Conservation (phyloP, 345 rosid species). For the Combretum micranthum region DNA sequence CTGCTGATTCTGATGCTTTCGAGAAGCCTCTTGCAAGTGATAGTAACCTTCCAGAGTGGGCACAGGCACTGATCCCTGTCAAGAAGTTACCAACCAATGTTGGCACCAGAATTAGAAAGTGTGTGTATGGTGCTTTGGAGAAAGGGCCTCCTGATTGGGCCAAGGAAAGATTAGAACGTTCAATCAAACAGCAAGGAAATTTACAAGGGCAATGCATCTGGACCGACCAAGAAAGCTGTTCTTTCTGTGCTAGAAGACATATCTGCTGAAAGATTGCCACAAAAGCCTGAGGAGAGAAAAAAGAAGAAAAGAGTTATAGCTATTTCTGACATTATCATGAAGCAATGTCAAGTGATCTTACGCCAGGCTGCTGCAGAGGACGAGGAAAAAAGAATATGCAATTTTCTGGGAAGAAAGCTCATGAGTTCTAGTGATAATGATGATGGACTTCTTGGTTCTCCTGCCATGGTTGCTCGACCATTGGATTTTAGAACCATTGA, state of each 20-base stretch:
- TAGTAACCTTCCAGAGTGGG: slow-evolving; percentile 80
- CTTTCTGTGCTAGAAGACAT: slow-evolving; percentile 79
- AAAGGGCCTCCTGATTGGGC: slow-evolving; percentile 97
- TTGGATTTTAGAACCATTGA: slow-evolving; percentile 94
- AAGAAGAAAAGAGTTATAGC: slow-evolving; percentile 46
- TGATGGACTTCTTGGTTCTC: slow-evolving; percentile 95
- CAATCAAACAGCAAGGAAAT: slow-evolving; percentile 95
- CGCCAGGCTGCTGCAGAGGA: slow-evolving; percentile 80
- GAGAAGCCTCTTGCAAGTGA: slow-evolving; percentile 44
- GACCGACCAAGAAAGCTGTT: slow-evolving; percentile 99
- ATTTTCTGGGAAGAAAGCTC: slow-evolving; percentile 76
- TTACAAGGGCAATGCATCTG: slow-evolving; percentile 99
- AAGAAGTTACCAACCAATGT: slow-evolving; percentile 97
- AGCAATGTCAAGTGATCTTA: slow-evolving; percentile 74
- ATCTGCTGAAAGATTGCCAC: slow-evolving; percentile 35
- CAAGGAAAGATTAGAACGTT: slow-evolving; percentile 67
- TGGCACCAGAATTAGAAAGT: slow-evolving; percentile 92
- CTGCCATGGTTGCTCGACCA: slow-evolving; percentile 94
- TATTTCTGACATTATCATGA: slow-evolving; percentile 76
- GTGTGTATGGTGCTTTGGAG: slow-evolving; percentile 78
- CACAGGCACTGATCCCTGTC: slow-evolving; percentile 71
- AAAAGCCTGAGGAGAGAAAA: slow-evolving; percentile 40
- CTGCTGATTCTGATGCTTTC: slow-evolving; percentile 38
- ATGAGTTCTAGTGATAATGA: slow-evolving; percentile 66
- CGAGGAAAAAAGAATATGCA: slow-evolving; percentile 78